phyloP scores from a whole-genome alignment of 2,329 filamentous ascomycete genomes.

The Aspergillus sp. region DNA sequence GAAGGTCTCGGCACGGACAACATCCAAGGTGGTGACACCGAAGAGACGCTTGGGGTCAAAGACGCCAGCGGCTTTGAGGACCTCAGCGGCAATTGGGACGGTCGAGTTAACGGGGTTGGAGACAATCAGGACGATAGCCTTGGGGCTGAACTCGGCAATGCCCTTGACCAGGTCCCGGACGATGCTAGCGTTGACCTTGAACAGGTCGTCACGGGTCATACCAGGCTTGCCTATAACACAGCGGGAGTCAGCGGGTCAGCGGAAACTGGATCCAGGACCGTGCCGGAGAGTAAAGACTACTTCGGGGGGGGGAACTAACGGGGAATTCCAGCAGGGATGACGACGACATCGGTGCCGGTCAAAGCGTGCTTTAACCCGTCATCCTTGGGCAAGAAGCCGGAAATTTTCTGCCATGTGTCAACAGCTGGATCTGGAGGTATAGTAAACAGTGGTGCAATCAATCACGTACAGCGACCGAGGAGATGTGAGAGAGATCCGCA shows the following conservation, averaged over 20 bases:
- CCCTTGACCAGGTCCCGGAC: slow-evolving; percentile 89
- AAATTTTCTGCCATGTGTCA: slow-evolving; percentile 56
- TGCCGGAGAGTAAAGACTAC: not conserved
- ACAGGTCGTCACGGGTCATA: slow-evolving; percentile 98
- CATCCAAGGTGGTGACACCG: slow-evolving; percentile 96
- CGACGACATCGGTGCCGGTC: slow-evolving; percentile 87
- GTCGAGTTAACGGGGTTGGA: slow-evolving; percentile 99
- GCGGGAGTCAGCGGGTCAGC: not conserved
- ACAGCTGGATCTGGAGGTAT: too few relatives aligned
- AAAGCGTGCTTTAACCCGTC: slow-evolving; percentile 80
- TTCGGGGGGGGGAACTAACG: slow-evolving; percentile 51
- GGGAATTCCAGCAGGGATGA: slow-evolving; percentile 96
- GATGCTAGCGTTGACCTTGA: slow-evolving; percentile 99
- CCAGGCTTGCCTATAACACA: slow-evolving; percentile 74
- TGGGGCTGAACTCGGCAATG: slow-evolving; percentile 77
- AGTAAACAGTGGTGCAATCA: too few relatives aligned
- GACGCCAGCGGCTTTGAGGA: slow-evolving; percentile 84
- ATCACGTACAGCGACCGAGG: slow-evolving; percentile 66
- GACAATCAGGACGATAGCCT: slow-evolving; percentile 93
- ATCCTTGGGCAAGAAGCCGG: slow-evolving; percentile 78
- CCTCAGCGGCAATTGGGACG: slow-evolving; percentile 93
- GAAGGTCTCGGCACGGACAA: slow-evolving; percentile 96
- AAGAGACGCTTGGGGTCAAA: slow-evolving; percentile 96
- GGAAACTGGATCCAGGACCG: not conserved
- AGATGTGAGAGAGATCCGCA: slow-evolving; percentile 95